A percentile compares a stretch with the other conserved stretches of the same genome.
These are phyloP conservation scores for Gaultheria prostrata DNA, from an alignment of 148 eudicot genomes.

Conservation along the genomic window DNA sequence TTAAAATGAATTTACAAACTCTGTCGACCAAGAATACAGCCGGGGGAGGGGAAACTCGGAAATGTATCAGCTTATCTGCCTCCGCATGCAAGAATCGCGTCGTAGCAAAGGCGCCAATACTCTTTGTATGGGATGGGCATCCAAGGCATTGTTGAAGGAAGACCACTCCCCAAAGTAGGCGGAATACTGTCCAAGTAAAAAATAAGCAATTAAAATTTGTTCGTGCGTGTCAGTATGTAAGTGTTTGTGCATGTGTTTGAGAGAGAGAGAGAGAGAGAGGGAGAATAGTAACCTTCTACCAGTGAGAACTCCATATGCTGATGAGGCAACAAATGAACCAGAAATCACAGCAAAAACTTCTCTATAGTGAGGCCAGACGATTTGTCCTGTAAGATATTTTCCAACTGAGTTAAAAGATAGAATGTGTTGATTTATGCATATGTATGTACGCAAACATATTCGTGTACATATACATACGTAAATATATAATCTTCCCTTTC, in stretches of 20 bases:
- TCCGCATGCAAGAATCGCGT: slow-evolving; percentile 57
- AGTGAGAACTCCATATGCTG: slow-evolving; percentile 66
- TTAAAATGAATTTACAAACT: slow-evolving; percentile 3
- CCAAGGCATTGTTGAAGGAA: slow-evolving; percentile 70
- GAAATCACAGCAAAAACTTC: slow-evolving; percentile 38
- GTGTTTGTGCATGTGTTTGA: background rate
- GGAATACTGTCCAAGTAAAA: slow-evolving; percentile 42
- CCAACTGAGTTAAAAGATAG: slow-evolving; percentile 8
- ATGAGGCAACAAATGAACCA: slow-evolving; percentile 43
- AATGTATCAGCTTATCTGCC: slow-evolving; percentile 9
- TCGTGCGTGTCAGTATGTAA: fast-evolving
- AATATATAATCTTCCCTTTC: no score
- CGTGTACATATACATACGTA: no score
- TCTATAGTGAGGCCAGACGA: slow-evolving; percentile 61
- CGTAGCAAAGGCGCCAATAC: slow-evolving; percentile 78
- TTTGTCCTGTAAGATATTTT: slow-evolving; percentile 53
- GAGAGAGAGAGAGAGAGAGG: background rate
- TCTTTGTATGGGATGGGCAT: slow-evolving; percentile 58
- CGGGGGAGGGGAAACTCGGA: background rate
- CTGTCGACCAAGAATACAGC: slow-evolving; percentile 3
- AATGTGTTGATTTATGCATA: background rate
- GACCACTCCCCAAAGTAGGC: slow-evolving; percentile 30
- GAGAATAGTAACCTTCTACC: slow-evolving; percentile 61
- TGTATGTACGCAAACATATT: background rate
- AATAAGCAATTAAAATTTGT: background rate